A percentile compares a stretch with the other conserved stretches of the same genome.
Conservation (phyloP, 208 protist genomes). For the Zelonia costaricensis region DNA sequence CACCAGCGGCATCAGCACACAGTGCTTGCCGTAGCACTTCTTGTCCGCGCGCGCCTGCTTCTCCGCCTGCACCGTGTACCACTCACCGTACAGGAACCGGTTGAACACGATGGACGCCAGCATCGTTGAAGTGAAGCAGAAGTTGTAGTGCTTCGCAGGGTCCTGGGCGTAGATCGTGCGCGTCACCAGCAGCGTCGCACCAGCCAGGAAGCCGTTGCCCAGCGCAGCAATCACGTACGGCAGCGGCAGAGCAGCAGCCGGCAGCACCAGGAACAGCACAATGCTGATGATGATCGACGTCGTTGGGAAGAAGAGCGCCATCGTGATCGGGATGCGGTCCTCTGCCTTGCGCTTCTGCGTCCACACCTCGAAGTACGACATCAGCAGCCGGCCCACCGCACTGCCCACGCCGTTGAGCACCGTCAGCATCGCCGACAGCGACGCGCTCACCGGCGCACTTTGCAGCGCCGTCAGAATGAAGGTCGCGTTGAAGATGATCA, state of each 20-base stretch:
- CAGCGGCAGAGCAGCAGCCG: conserved; percentile 37
- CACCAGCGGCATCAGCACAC: conserved; percentile 46
- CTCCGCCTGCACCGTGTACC: conserved; percentile 52
- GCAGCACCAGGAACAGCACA: conserved; percentile 44
- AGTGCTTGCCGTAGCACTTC: conserved; percentile 26
- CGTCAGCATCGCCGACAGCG: conserved; percentile 42
- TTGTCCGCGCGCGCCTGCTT: conserved; percentile 27
- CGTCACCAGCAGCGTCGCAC: conserved; percentile 48
- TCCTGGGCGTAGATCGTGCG: conserved; percentile 71
- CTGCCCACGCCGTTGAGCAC: conserved; percentile 59
- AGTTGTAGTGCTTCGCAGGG: conserved; percentile 76
- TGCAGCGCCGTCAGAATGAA: conserved; percentile 44
- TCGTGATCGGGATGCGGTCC: conserved; percentile 53
- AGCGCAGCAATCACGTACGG: conserved; percentile 53
- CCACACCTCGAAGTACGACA: conserved; percentile 54
- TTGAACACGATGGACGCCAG: conserved; percentile 49
- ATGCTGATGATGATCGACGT: conserved; percentile 35
- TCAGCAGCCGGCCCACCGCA: conserved; percentile 40
- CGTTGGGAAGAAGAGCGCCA: conserved; percentile 43
- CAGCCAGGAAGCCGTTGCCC: conserved; percentile 59
- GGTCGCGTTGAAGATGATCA: conserved; percentile 57
- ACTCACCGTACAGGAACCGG: conserved; percentile 69
- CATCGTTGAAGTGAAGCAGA: conserved; percentile 42
- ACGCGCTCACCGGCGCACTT: conserved; percentile 12
- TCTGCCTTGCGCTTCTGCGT: conserved; percentile 41